Evolutionary conservation across 768 basidiomycete genomes (phyloP).

Genomic region (Suillus hirtellus): DNA sequence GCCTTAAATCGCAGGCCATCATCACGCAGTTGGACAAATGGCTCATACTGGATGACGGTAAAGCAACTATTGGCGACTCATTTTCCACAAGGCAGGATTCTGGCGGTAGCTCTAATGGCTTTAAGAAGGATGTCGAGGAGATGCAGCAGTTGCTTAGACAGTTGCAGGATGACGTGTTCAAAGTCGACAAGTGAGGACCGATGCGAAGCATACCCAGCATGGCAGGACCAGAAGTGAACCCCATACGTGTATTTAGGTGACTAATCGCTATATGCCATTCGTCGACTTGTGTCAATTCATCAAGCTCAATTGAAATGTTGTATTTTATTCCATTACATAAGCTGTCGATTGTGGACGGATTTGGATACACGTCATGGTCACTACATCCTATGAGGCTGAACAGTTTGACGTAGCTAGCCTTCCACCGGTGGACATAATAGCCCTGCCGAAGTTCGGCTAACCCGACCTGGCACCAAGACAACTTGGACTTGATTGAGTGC

Average conservation of each 20-base stretch:
- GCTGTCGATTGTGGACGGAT: not conserved
- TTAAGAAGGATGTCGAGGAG: constrained; percentile 72
- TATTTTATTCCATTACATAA: not conserved
- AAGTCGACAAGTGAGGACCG: constrained; percentile 13
- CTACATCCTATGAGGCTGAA: not conserved
- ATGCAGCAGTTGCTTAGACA: constrained; percentile 59
- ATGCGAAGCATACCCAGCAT: not conserved
- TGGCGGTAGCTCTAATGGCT: constrained; percentile 54
- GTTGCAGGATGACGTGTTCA: constrained; percentile 35
- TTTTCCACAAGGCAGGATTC: constrained; percentile 40
- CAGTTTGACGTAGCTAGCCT: not conserved
- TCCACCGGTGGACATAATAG: not conserved
- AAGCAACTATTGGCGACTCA: constrained; percentile 54
- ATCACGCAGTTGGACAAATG: constrained; percentile 76
- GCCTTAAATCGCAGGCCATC: constrained; percentile 76
- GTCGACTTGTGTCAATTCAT: constrained; percentile 1
- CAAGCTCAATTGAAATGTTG: not conserved
- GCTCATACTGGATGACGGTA: constrained; percentile 76
- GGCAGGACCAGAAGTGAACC: not conserved
- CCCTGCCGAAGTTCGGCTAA: not conserved
- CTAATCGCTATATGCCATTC: not conserved
- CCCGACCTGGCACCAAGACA: not conserved
- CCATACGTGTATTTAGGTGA: constrained; percentile 2
- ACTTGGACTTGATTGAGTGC: not conserved
- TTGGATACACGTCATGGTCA: not conserved